Base-by-base conservation (phyloP, 768 basidiomycete genomes). In the Termitomyces eurrhizus region DNA sequence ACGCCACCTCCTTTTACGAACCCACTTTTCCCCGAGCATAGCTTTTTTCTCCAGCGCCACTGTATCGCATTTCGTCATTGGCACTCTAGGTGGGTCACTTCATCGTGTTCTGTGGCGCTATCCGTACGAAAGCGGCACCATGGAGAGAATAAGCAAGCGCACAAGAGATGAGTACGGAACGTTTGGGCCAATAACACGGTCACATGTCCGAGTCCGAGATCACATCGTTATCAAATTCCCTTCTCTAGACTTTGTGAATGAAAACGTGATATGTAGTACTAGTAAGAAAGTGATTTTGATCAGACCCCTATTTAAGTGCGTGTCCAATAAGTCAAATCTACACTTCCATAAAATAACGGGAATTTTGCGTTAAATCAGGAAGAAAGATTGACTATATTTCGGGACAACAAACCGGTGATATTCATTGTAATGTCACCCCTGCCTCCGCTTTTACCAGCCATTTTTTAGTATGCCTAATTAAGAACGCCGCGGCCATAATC, bases 1-100 rank as follows among this genome's bases (percentile, higher is more conserved):
- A 49, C 52, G 59, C 59, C 59, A 54, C 59, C 59, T 54, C 59
- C 59, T 59, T 54, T 59, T 53, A 29, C 6, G 14, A 33, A 59
- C 42, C 50, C 41, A 52, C 41, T 52, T 3, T 59, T 41, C 9
- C 35, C 51, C 57, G 57, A 58, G 46, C 7, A 58, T 11, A 8
- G 29, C 48, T 24, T 50, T 58, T 48, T 50, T 26, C 33, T 46
- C 45, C 45, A 57, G 24, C 54, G 29, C 26, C 29, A 42, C 54
- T 42, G 11, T 13, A 41, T 42, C 54, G n/a, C n/a, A 33, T 33
- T 42, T 32, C 42, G 18, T n/a, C 54, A 55, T 8, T 6, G 18
- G 29, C 12, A 55, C n/a, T 42, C 0, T 4, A 21, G 21, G 54
- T 55, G 54, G n/a, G 54, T 57, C 56, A 7, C 21, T 18, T 18